Base-by-base conservation (phyloP, 2,329 filamentous ascomycete genomes). In the Beauveria sp. region DNA sequence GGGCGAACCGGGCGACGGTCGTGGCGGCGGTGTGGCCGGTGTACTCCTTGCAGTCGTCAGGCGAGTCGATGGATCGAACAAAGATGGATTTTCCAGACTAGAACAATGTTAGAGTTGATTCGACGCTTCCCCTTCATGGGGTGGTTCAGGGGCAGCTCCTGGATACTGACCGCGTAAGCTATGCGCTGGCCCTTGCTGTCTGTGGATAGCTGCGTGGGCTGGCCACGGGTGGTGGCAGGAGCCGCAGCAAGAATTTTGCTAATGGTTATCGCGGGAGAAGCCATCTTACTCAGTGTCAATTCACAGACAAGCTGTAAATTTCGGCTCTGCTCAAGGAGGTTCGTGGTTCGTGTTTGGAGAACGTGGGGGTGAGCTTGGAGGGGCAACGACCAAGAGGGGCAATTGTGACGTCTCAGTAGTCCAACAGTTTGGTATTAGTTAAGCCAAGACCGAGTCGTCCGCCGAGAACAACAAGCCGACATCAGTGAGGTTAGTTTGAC, bases 11-110 rank as follows among this genome's bases (percentile, higher is more conserved):
- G 51, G 95, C 95, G 65, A 98, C 91, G 3, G 92, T 96, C 1
- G 95, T 96, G 65, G 88, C 83, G 51, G 90, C 83, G 52, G 91
- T 96, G 78, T 99, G 95, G 68, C 89, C 88, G 16, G 88, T 96
- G 77, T 98, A 99, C 75, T 99, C 93, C 71, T 89, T 92, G 74
- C 87, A 87, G 65, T 88, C 76, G 66, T 90, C 83, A 58, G 93
- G 93, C 72, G 95, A 80, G 78, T 99, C 93, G 78, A 99, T 96
- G 65, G 88, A 93, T 68, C 95, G 91, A 53, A 99, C 82, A 77
- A 97, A 98, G 76, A 99, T 88, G 64, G 93, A 98, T 81, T 98
- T 98, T 71, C 91, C 93, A 58, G 92, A 93, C 91, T 96, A 26
- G 2, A 4, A 45, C 1, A 9, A 22, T 5, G 57, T 59, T n/a